These are phyloP conservation scores for Podila clonocystis DNA, from an alignment of 192 early-diverging fungal species.

Conservation along the genomic window DNA sequence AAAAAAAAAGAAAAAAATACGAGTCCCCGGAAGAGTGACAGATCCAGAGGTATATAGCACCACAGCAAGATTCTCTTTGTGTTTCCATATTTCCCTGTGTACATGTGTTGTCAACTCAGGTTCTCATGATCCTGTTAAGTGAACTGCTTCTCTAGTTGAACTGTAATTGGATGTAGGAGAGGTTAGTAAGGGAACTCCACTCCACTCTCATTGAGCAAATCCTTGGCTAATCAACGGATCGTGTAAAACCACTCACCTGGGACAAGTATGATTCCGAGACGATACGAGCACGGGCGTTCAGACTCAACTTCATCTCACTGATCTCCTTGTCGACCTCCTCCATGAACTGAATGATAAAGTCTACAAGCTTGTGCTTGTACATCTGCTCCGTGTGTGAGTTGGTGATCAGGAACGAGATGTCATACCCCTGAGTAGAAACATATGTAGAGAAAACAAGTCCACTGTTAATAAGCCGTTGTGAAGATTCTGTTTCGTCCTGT, in stretches of 20 bases:
- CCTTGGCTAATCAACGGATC: too few species aligned
- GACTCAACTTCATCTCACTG: constrained; percentile 96
- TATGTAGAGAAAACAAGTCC: neutral
- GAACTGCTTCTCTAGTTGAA: too few species aligned
- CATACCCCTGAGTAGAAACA: constrained; percentile 79
- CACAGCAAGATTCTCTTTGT: too few species aligned
- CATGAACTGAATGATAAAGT: constrained; percentile 99
- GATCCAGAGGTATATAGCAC: too few species aligned
- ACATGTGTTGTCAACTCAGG: too few species aligned
- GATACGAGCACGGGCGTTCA: constrained; percentile 85
- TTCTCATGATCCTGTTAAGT: too few species aligned
- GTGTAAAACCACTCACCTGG: constrained; percentile 10
- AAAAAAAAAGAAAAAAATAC: neutral
- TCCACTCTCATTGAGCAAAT: too few species aligned
- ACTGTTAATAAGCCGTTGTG: neutral
- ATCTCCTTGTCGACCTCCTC: constrained; percentile 99
- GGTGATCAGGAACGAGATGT: constrained; percentile 96
- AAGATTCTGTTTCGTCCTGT: neutral
- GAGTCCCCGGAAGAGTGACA: too few species aligned
- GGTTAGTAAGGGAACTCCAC: too few species aligned
- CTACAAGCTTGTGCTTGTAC: constrained; percentile 99
- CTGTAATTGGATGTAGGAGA: too few species aligned
- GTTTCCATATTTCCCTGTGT: too few species aligned
- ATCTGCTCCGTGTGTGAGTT: constrained; percentile 98
- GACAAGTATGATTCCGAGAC: constrained; percentile 82